Evolutionary conservation across 305 asterid genomes (phyloP), one percentile per base, ranked within the genome.

Genomic region (Ajuga reptans): DNA sequence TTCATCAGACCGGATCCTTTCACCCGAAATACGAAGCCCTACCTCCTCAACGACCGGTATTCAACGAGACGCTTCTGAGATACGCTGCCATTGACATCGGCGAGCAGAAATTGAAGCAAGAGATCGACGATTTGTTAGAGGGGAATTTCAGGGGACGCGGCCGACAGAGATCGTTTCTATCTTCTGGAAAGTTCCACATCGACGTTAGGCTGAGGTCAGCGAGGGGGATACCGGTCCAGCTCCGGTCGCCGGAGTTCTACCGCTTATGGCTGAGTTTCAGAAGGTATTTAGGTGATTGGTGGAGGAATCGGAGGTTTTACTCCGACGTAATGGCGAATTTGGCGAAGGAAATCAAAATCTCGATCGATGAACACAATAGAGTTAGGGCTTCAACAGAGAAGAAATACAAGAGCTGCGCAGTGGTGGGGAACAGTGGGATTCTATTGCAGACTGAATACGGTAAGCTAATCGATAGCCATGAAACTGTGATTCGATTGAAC

Each of bases 341-440:
- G 77, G 78, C 31, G 21, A 65, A 41, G 14, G 68, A 24, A 43
- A 60, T 86, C 39, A 82, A 77, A 53, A 45, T 31, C 55, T 72
- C 66, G 64, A 69, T 78, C 37, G 84, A 79, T 60, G 68, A 62
- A 11, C 43, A 66, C 68, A 52, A 52, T 57, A 85, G 81, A 9
- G 50, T 33, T 9, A 75, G 47, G 47, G 80, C 72, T 12, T 36
- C 68, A 3, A 68, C 42, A 0, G 7, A 14, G 11, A 72, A 34
- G 62, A 86, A 73, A 52, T 94, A 82, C 45, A 71, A 68, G 53
- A 85, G 87, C 66, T 94, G 99, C 66, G 96, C 99, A 5, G 95
- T 94, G 55, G 97, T 94, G 42, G 99, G 99, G 4, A 94, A 94
- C 60, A 94, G 99, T 74, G 99, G 99, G 67, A 86, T 94, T 68